Base-by-base conservation (phyloP, 495 filamentous ascomycete genomes). In the Annulohypoxylon nitens region DNA sequence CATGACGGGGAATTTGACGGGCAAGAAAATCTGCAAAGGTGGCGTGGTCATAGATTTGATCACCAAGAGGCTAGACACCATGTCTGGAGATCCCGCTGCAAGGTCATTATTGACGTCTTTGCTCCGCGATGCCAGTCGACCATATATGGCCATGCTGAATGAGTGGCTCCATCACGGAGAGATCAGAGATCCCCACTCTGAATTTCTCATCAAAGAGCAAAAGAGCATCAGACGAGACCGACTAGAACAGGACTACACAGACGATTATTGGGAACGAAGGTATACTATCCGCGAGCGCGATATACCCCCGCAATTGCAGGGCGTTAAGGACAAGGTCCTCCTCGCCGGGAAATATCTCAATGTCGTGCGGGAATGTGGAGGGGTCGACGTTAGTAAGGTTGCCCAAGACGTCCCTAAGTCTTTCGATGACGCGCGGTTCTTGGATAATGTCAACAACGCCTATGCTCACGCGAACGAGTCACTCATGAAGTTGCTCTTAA, bases 261-360 rank as follows among this genome's bases (percentile, higher is more conserved):
- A 99, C 76, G 96, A 98, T 73, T 99, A 99, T 80, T 99, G 96
- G 96, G 96, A 98, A 76, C 94, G 97, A 79, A 87, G 96, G 64
- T 99, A 99, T 75, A 97, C 94, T 11, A 93, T 98, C 67, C 89
- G 96, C 47, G 92, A 97, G 48, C 87, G 93, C 50, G 94, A 96
- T 63, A 90, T 98, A 11, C 96, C 96, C 2, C 95, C 96, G 11
- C 96, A 99, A 78, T 87, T 99, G 5, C 93, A 97, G 74, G 90
- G 85, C 61, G 93, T 98, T 63, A 95, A 93, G 74, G 94, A 97
- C 65, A 98, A 97, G 76, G 94, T 99, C 2, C 84, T 98, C 8
- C 86, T 98, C 3, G 96, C 96, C 14, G 96, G 96, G 18, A 99
- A 99, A 79, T 99, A 99, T 76, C 89, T 99, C 12, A 99, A 99